Base-by-base conservation (phyloP, 2,329 filamentous ascomycete genomes). In the Davidsoniella virescens region DNA sequence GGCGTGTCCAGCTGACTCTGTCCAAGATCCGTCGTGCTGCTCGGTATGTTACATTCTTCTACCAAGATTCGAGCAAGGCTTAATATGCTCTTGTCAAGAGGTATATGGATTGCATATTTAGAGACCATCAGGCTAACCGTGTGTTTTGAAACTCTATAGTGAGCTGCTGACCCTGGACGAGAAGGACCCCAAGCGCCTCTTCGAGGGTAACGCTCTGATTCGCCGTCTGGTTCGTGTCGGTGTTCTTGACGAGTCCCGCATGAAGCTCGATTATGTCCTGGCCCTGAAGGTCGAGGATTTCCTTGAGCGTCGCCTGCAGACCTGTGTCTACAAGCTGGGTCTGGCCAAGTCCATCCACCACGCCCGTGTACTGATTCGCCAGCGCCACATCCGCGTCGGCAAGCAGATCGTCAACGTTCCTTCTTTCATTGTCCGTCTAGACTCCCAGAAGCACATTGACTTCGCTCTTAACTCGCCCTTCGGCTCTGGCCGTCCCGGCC, bases 221-320 rank as follows among this genome's bases (percentile, higher is more conserved):
- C 92, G 92, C 71, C 92, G 92, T 85, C 87, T 98, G 61, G 92
- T 98, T 61, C 92, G 92, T 71, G 88, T 96, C 69, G 92, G 92
- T 86, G 92, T 98, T 66, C 87, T 98, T 67, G 92, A 98, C 71
- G 92, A 98, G 79, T 88, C 88, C 70, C 92, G 92, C 81, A 98
- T 98, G 92, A 98, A 95, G 85, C 92, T 98, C 80, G 92, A 98
- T 95, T 95, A 98, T 84, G 92, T 98, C 68, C 77, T 98, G 68
- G 92, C 92, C 74, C 83, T 98, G 56, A 94, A 94, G 80, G 84
- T 93, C 65, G 92, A 98, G 75, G 92, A 98, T 74, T 98, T 98
- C 84, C 80, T 98, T 75, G 92, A 98, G 84, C 90, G 92, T 66
- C 88, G 92, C 72, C 88, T 96, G 62, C 90, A 98, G 83, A 98